phyloP scores from a whole-genome alignment of 495 filamentous ascomycete species.

The Tuber calosporum region DNA sequence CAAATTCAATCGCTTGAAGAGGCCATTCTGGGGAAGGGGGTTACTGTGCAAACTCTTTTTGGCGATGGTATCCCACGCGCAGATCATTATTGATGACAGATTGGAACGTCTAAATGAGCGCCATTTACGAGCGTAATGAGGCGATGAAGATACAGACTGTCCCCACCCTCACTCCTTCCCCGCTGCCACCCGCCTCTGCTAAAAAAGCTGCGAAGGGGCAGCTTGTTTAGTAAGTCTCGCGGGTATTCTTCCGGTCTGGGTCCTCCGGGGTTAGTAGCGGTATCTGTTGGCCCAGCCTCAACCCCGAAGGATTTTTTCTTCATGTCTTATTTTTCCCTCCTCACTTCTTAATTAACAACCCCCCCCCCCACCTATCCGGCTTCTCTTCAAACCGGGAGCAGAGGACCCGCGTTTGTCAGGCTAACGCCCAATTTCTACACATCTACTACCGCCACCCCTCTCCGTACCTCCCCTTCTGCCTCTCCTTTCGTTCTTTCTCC shows the following conservation, averaged over 20 bases:
- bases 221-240: background rate
- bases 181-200: background rate
- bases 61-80: background rate
- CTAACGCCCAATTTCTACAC: constrained; percentile 11
- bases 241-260: background rate
- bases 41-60: background rate
- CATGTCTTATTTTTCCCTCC: constrained; percentile 7
- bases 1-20: background rate
- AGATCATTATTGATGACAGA: background rate
- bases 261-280: background rate
- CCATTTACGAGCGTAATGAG: background rate
- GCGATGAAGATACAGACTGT: background rate
- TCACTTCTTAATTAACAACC: background rate
- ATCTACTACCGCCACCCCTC: constrained; percentile 7
- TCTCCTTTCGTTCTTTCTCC: constrained; percentile 20
- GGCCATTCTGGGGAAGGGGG: background rate
- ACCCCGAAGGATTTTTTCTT: background rate
- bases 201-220: background rate
- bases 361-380: background rate
- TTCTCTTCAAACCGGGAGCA: background rate
- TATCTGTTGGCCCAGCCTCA: background rate
- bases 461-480: constrained; percentile 15
- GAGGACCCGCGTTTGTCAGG: constrained; percentile 17
- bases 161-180: background rate
- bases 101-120: background rate